Base-by-base conservation (phyloP, 495 filamentous ascomycete species). In the Aspergillus baeticus region DNA sequence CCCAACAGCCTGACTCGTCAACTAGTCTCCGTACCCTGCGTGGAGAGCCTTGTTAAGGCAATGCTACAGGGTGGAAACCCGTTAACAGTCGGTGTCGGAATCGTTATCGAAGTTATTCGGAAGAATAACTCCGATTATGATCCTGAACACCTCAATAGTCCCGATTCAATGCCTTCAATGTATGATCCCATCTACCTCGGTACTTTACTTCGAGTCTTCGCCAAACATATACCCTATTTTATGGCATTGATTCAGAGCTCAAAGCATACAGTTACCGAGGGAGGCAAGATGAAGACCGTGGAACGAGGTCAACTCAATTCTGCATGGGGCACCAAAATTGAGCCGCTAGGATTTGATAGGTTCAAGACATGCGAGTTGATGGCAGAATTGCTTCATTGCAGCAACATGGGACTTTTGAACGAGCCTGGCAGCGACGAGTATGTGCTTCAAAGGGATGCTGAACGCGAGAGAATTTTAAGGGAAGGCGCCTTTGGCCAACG, bases 41-140 rank as follows among this genome's bases (percentile, higher is more conserved):
- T 96, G 21, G 81, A 91, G 60, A 84, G 81, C 44, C 80, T 99
- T 13, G 89, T 97, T 53, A 75, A 77, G 21, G 89, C 94, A 58
- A 99, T 99, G 94, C 84, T 98, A 17, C 83, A 86, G 31, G 94
- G 94, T 23, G 95, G 94, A 37, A 98, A 98, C 62, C 87, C 94
- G 5, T 75, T 99, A 52, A 98, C 94, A 1, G 96, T 98, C 36
- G 95, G 94, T 17, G 94, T 99, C 26, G 94, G 95, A 14, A 96
- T 97, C 59, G 84, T 99, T 11, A 98, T 99, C 60, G 94, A 99
- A 69, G 94, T 99, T 23, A 99, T 99, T 63, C 84, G 94, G 46
- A 99, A 99, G 75, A 99, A 99, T 65, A 99, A 99, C 65, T 98
- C 95, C 0, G 94, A 99, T 70, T 99, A 99, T 64, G 94, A 99